Evolutionary conservation across 2,329 filamentous ascomycete species (phyloP).

Genomic region (Gaeumannomyces tritici): DNA sequence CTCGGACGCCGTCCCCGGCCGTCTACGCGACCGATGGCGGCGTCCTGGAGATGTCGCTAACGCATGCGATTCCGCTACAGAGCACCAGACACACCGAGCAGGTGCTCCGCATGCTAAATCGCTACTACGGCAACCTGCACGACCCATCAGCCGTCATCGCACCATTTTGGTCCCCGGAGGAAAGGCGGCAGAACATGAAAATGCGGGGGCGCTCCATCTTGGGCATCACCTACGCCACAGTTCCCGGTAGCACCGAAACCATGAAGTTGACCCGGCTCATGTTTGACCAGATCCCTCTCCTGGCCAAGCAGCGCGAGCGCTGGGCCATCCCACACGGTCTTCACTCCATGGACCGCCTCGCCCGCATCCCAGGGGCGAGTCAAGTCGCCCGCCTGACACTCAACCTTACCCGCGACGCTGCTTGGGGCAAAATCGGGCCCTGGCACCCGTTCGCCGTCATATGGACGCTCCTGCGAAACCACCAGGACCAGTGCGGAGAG

Average conservation of each 20-base stretch:
- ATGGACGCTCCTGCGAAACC: neutral
- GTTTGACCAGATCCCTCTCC: neutral
- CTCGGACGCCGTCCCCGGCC: neutral
- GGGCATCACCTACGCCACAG: neutral
- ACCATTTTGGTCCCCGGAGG: neutral
- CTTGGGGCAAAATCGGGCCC: neutral
- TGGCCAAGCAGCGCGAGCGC: slow-evolving; percentile 2
- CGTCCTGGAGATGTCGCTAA: neutral
- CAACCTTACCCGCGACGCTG: neutral
- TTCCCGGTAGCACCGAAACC: neutral
- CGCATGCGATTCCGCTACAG: neutral
- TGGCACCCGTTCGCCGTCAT: neutral
- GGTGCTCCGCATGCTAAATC: neutral
- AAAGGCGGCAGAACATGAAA: neutral
- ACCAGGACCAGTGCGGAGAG: neutral
- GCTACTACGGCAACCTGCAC: neutral
- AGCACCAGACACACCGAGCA: neutral
- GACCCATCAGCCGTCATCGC: neutral
- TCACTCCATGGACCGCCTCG: neutral
- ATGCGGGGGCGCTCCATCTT: neutral
- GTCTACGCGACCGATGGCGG: neutral
- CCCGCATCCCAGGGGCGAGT: neutral
- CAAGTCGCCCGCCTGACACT: neutral
- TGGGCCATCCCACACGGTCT: neutral
- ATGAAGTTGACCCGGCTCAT: neutral